Conservation (phyloP, 2,329 filamentous ascomycete species). For the Penicillium nordicum region DNA sequence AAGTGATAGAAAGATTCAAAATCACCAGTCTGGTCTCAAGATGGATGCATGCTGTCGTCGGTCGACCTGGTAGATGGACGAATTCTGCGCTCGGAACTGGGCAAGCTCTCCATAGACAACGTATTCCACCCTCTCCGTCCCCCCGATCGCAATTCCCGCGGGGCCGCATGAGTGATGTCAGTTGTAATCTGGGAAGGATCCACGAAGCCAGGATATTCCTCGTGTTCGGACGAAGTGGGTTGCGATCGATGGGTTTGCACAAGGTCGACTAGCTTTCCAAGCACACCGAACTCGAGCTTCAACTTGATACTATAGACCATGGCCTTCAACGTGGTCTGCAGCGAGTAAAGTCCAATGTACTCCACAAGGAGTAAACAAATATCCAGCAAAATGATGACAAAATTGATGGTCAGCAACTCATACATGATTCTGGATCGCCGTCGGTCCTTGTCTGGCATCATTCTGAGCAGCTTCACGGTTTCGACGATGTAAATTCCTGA, state of each 20-base stretch:
- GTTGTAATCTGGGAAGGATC: constrained; percentile 38
- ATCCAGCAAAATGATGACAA: constrained; percentile 48
- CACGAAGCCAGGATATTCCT: constrained; percentile 42
- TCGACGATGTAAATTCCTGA: constrained; percentile 52
- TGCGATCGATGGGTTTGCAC: constrained; percentile 33
- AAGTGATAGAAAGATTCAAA: neutral
- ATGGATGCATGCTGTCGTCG: constrained; percentile 13
- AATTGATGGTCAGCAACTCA: constrained; percentile 49
- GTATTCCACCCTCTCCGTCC: constrained; percentile 22
- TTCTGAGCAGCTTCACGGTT: constrained; percentile 45
- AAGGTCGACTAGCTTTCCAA: constrained; percentile 44
- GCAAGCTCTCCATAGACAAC: constrained; percentile 31
- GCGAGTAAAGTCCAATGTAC: constrained; percentile 42
- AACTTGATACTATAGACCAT: constrained; percentile 50
- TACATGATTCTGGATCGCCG: constrained; percentile 44
- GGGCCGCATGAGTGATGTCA: constrained; percentile 39
- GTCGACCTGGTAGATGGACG: constrained; percentile 18
- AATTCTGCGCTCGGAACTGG: constrained; percentile 23
- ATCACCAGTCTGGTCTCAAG: constrained; percentile 11
- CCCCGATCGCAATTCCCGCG: constrained; percentile 10
- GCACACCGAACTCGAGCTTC: constrained; percentile 50
- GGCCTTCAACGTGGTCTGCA: constrained; percentile 47
- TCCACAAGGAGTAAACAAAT: constrained; percentile 44
- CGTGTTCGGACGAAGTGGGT: constrained; percentile 30
- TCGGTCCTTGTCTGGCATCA: constrained; percentile 34